A percentile compares a stretch with the other conserved stretches of the same genome.
phyloP scores from a whole-genome alignment of 2,329 filamentous ascomycete species.

The Emmonsiellopsis sp. region DNA sequence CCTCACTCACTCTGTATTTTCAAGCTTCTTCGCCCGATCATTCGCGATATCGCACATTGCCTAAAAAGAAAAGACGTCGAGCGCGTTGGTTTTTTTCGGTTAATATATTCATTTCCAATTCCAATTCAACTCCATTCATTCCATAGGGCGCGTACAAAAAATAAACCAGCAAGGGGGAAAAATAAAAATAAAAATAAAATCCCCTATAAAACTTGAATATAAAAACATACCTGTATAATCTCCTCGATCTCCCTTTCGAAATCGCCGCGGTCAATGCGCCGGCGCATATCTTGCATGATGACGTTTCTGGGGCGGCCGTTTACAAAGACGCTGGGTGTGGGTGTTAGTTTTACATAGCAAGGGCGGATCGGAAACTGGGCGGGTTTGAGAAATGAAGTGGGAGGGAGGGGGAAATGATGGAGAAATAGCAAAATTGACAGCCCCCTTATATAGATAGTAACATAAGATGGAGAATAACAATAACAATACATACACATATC shows the following conservation, averaged over 20 bases:
- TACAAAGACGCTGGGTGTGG: constrained; percentile 62
- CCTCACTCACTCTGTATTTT: background rate
- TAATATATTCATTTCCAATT: background rate
- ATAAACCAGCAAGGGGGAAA: constrained; percentile 5
- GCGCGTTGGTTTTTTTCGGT: no score
- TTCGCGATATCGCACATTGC: constrained; percentile 89
- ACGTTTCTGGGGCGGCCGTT: constrained; percentile 65
- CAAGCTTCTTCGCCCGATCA: constrained; percentile 63
- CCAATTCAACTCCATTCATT: no score
- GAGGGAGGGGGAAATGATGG: no score
- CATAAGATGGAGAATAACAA: no score
- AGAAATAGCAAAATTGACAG: no score
- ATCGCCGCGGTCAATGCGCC: constrained; percentile 61
- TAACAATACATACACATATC: constrained; percentile 57
- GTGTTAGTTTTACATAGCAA: background rate
- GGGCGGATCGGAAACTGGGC: no score
- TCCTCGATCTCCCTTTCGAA: constrained; percentile 59
- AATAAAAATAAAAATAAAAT: background rate
- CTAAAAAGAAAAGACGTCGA: no score
- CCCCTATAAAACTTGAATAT: background rate
- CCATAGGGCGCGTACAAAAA: background rate
- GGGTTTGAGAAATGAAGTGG: no score
- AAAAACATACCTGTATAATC: constrained; percentile 58
- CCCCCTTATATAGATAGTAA: no score
- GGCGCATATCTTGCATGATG: constrained; percentile 75